Evolutionary conservation across 192 early-diverging fungal genomes (phyloP).

Genomic region (Dimargaris xerosporica): DNA sequence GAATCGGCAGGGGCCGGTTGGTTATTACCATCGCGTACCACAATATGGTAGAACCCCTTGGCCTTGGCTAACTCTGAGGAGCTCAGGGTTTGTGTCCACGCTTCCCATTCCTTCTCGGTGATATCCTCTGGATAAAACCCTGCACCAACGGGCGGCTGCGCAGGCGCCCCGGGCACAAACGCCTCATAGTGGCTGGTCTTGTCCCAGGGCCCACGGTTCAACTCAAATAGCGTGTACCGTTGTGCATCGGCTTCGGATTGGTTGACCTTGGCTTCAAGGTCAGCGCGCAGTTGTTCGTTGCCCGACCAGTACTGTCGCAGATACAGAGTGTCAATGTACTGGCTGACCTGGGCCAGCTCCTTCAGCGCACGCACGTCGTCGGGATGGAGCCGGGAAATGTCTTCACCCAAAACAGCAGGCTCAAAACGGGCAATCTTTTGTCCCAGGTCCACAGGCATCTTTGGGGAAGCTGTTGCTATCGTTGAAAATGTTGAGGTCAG

Average conservation of each 20-base stretch:
- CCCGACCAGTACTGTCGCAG: slow-evolving; percentile 51
- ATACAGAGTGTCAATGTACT: slow-evolving; percentile 42
- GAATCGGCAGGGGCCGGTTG: neutral
- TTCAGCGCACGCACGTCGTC: slow-evolving; percentile 45
- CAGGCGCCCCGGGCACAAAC: slow-evolving; percentile 29
- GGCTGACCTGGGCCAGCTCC: slow-evolving; percentile 40
- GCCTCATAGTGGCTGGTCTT: slow-evolving; percentile 32
- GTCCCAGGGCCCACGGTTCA: slow-evolving; percentile 57
- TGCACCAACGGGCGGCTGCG: slow-evolving; percentile 32
- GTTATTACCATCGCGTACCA: slow-evolving; percentile 25
- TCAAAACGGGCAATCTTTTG: slow-evolving; percentile 33
- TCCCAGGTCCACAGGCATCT: slow-evolving; percentile 11
- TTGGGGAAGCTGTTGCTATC: neutral
- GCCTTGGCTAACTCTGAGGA: slow-evolving; percentile 31
- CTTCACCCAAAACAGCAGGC: slow-evolving; percentile 32
- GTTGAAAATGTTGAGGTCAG: no score
- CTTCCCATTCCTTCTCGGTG: slow-evolving; percentile 40
- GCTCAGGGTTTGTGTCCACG: slow-evolving; percentile 33
- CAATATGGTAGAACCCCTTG: slow-evolving; percentile 45
- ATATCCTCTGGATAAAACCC: slow-evolving; percentile 64
- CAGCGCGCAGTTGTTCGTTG: slow-evolving; percentile 31
- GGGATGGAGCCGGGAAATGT: slow-evolving; percentile 36
- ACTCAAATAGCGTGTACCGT: slow-evolving; percentile 35
- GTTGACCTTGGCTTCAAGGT: slow-evolving; percentile 23
- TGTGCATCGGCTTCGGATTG: slow-evolving; percentile 18